A percentile compares a stretch with the other conserved stretches of the same genome.
Conservation (phyloP, 192 early-diverging fungal genomes). For the Martensiomyces pterosporus region DNA sequence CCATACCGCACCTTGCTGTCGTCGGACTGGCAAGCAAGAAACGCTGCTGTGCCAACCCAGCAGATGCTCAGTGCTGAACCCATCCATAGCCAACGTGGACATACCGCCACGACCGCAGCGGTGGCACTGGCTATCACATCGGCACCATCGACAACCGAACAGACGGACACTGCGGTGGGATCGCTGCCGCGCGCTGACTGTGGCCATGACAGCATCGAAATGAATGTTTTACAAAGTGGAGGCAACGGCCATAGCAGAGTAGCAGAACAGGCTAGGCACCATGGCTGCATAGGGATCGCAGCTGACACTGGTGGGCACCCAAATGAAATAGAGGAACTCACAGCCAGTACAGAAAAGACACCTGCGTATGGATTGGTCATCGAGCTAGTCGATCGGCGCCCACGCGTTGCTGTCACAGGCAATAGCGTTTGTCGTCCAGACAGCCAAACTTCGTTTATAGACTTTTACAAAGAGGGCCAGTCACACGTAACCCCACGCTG, state of each 20-base stretch:
- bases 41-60: neutral
- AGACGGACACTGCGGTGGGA: no score
- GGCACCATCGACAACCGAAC: no score
- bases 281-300: neutral
- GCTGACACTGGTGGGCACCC: neutral
- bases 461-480: conserved; percentile 34
- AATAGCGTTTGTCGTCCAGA: neutral
- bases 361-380: conserved; percentile 39
- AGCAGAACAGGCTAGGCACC: no score
- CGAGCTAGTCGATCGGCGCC: conserved; percentile 28
- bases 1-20: conserved; percentile 36
- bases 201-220: no score
- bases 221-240: conserved; percentile 27
- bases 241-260: no score
- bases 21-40: conserved; percentile 44
- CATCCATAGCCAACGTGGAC: neutral
- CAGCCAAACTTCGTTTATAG: conserved; percentile 43
- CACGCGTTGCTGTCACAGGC: neutral
- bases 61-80: neutral
- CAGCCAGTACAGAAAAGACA: conserved; percentile 14
- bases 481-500: conserved; percentile 33
- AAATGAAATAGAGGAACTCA: conserved; percentile 39
- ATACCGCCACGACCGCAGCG: no score
- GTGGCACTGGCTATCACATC: no score
- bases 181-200: no score